These are phyloP conservation scores for Trichosporon sp. DNA, from an alignment of 1,284 basidiomycete species.

Conservation along the genomic window DNA sequence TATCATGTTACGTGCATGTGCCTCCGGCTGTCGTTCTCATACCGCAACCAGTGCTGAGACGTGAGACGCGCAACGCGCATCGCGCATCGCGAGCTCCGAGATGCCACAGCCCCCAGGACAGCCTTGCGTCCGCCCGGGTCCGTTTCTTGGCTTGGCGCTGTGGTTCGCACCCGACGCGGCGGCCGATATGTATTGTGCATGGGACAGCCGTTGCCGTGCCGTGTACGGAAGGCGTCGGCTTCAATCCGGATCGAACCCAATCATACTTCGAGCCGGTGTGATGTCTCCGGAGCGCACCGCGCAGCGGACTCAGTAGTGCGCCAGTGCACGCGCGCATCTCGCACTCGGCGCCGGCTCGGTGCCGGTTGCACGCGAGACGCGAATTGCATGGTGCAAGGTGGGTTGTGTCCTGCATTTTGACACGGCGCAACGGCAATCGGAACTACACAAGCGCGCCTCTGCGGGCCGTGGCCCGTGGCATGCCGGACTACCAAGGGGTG, in stretches of 20 bases:
- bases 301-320: too few species aligned
- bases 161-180: neutral
- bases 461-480: neutral
- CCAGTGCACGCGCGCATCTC: too few species aligned
- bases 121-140: too few species aligned
- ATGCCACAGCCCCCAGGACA: too few species aligned
- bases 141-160: neutral
- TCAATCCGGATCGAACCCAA: neutral
- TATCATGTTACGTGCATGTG: neutral
- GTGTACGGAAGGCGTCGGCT: neutral
- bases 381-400: neutral
- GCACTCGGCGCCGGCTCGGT: too few species aligned
- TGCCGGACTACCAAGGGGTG: neutral
- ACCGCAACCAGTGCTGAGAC: neutral
- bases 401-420: neutral
- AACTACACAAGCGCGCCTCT: too few species aligned
- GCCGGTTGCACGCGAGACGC: too few species aligned
- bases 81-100: neutral
- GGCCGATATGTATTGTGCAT: neutral
- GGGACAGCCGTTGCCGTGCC: neutral
- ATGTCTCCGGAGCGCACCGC: neutral
- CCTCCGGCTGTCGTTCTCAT: neutral
- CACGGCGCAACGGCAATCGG: neutral
- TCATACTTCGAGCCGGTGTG: neutral
- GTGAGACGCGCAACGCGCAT: too few species aligned